A percentile compares a stretch with the other conserved stretches of the same genome.
These are phyloP conservation scores for Decorospora gaudefroyi DNA, from an alignment of 2,329 filamentous ascomycete genomes.

Conservation along the genomic window DNA sequence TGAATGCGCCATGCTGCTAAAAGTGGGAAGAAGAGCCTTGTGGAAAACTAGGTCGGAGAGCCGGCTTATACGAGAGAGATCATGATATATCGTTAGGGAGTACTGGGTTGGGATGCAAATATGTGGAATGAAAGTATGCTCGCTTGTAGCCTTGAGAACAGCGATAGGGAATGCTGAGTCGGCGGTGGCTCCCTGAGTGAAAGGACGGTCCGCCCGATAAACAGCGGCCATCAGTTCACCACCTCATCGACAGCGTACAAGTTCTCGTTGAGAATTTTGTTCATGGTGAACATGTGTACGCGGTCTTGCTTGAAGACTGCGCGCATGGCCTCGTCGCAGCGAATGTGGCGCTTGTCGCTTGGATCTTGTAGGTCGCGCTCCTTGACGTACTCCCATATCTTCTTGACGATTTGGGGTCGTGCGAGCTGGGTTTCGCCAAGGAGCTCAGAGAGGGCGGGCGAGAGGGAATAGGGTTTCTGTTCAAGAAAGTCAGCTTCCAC, in stretches of 20 bases:
- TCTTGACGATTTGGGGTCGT: slow-evolving; percentile 93
- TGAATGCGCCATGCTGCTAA: slow-evolving; percentile 21
- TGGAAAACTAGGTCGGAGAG: slow-evolving; percentile 2
- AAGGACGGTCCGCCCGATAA: neutral
- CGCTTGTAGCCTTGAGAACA: neutral
- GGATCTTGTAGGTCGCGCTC: slow-evolving; percentile 86
- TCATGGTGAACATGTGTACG: slow-evolving; percentile 99
- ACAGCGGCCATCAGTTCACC: slow-evolving; percentile 4
- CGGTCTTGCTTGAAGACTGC: slow-evolving; percentile 88
- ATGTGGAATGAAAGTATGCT: neutral
- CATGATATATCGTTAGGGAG: neutral
- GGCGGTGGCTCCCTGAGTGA: too few relatives aligned
- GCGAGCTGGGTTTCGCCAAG: slow-evolving; percentile 80
- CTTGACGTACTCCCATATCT: slow-evolving; percentile 95
- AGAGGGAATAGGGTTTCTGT: slow-evolving; percentile 76
- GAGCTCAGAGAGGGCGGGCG: slow-evolving; percentile 68
- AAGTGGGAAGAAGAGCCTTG: slow-evolving; percentile 6
- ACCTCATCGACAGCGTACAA: slow-evolving; percentile 80
- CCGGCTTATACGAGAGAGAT: neutral
- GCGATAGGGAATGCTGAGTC: too few relatives aligned
- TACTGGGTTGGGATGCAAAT: neutral
- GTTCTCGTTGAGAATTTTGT: slow-evolving; percentile 89
- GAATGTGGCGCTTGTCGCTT: slow-evolving; percentile 86
- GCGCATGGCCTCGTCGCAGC: slow-evolving; percentile 88
- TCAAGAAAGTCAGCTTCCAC: too few relatives aligned